Evolutionary conservation across 371 early-diverging fungal genomes (phyloP).

Genomic region (Rhizomucor pusillus): DNA sequence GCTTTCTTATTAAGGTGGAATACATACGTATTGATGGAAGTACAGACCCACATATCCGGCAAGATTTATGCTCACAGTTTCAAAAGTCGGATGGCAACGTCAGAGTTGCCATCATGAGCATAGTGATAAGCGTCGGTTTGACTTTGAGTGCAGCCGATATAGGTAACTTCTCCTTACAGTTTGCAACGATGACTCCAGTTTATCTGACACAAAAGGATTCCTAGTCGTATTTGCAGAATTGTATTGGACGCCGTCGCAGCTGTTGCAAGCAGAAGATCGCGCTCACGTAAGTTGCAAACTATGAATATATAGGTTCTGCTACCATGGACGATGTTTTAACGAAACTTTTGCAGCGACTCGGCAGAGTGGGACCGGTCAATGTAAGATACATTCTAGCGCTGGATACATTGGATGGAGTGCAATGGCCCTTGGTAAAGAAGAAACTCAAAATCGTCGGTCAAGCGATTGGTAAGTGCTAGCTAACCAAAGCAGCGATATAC

Average conservation of each 20-base stretch:
- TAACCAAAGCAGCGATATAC: neutral
- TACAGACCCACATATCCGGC: conserved; percentile 27
- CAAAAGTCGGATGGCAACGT: conserved; percentile 31
- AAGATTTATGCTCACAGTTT: conserved; percentile 36
- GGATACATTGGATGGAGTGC: conserved; percentile 44
- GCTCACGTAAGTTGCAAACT: conserved; percentile 22
- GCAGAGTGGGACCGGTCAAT: conserved; percentile 47
- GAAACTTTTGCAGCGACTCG: conserved; percentile 39
- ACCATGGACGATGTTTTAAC: neutral
- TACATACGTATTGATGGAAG: conserved; percentile 65
- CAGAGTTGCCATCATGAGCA: conserved; percentile 51
- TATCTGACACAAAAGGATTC: neutral
- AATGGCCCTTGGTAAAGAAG: conserved; percentile 35
- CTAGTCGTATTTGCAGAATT: conserved; percentile 66
- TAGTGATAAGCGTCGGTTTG: conserved; percentile 60
- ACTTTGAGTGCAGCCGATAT: conserved; percentile 56
- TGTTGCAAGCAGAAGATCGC: conserved; percentile 50
- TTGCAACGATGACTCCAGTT: neutral
- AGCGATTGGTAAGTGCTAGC: conserved; percentile 17
- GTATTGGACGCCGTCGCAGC: conserved; percentile 64
- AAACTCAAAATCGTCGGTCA: conserved; percentile 39
- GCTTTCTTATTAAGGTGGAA: conserved; percentile 14
- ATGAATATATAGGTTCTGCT: neutral
- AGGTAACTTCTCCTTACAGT: conserved; percentile 15
- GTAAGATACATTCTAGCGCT: conserved; percentile 58